phyloP scores from a whole-genome alignment of 2,329 filamentous ascomycete species.

The Beauveria scarabaeidicola region DNA sequence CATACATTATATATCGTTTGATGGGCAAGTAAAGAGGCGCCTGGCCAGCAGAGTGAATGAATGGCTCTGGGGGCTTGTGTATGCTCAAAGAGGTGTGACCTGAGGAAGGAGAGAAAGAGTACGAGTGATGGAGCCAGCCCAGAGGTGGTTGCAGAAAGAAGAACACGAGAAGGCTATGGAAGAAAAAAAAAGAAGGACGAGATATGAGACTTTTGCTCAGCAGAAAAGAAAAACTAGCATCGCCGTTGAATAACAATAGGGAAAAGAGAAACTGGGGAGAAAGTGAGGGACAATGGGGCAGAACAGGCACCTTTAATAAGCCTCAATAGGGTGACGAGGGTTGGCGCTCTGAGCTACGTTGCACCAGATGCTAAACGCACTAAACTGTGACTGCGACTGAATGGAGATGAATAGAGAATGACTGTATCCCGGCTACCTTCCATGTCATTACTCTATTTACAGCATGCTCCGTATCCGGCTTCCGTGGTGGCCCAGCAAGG shows the following conservation, averaged over 20 bases:
- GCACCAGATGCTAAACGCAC: background rate
- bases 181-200: background rate
- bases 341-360: background rate
- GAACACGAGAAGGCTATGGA: background rate
- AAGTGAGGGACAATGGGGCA: slow-evolving; percentile 7
- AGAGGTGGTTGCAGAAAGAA: slow-evolving; percentile 10
- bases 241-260: background rate
- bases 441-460: slow-evolving; percentile 1
- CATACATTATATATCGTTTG: background rate
- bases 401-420: background rate
- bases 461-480: background rate
- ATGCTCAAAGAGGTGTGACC: background rate
- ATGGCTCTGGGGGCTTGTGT: background rate
- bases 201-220: slow-evolving; percentile 12
- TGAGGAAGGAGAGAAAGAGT: background rate
- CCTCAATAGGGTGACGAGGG: background rate
- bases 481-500: background rate
- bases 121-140: slow-evolving; percentile 9
- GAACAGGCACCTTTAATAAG: slow-evolving; percentile 6
- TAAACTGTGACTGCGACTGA: background rate
- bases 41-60: slow-evolving; percentile 10
- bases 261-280: background rate
- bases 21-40: background rate
- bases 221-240: background rate
- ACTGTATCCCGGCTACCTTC: background rate